These are phyloP conservation scores for Huntiella omanensis DNA, from an alignment of 2,329 filamentous ascomycete genomes.

Conservation along the genomic window DNA sequence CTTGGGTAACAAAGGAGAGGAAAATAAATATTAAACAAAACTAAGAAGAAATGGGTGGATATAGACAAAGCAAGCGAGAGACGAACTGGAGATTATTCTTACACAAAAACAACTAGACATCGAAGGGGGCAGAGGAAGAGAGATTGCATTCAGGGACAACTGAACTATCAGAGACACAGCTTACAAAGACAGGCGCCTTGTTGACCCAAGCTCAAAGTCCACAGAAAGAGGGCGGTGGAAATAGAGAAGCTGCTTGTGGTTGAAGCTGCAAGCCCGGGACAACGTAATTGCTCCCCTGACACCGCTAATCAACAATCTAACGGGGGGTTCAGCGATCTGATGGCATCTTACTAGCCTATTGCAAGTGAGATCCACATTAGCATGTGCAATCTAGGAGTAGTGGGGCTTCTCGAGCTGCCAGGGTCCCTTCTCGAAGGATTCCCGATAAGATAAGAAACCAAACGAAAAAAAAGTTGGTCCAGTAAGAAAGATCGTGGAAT, in stretches of 20 bases:
- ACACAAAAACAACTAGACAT: slow-evolving; percentile 1
- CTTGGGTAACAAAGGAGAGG: slow-evolving; percentile 1
- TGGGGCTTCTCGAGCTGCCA: not conserved
- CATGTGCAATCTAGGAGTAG: not conserved
- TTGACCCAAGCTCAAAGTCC: slow-evolving; percentile 7
- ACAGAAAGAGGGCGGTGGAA: slow-evolving; percentile 2
- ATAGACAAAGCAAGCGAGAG: slow-evolving; percentile 3
- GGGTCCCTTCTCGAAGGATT: not conserved
- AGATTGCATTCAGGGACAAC: slow-evolving; percentile 1
- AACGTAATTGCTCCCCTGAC: not conserved
- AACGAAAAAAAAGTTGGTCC: slow-evolving; percentile 4
- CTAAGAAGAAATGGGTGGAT: slow-evolving; percentile 5
- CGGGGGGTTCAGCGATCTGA: not conserved
- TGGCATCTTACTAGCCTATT: not conserved
- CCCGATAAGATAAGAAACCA: slow-evolving; percentile 3
- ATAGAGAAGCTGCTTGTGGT: no score
- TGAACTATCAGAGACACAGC: not conserved
- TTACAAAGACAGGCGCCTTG: slow-evolving; percentile 1
- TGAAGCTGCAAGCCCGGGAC: not conserved
- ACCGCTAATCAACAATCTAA: not conserved
- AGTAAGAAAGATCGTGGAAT: not conserved
- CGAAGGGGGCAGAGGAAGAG: not conserved
- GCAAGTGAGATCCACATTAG: slow-evolving; percentile 5
- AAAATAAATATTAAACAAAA: slow-evolving; percentile 10
- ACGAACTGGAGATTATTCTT: not conserved